These are phyloP conservation scores for Corchorus capsularis DNA, from an alignment of 345 rosid species.

Conservation along the genomic window DNA sequence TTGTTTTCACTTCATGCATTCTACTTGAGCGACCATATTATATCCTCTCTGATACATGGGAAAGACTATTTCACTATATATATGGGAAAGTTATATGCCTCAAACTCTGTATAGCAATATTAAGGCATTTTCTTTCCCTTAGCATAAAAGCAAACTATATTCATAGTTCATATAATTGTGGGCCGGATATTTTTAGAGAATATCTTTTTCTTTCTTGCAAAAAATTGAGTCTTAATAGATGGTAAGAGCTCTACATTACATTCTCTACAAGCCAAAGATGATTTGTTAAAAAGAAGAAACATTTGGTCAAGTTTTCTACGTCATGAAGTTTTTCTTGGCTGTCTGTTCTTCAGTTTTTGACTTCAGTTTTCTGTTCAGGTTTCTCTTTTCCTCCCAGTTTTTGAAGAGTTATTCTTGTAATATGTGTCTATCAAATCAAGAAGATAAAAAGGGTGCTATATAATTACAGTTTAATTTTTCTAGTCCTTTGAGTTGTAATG, in stretches of 20 bases:
- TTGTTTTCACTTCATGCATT: background rate
- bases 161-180: background rate
- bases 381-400: background rate
- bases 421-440: background rate
- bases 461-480: background rate
- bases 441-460: background rate
- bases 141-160: background rate
- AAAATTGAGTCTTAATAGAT: background rate
- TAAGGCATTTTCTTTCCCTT: background rate
- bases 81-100: background rate
- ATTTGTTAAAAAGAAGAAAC: background rate
- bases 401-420: background rate
- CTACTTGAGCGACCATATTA: background rate
- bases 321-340: background rate
- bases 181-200: background rate
- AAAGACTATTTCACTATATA: background rate
- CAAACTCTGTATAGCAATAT: background rate
- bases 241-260: background rate
- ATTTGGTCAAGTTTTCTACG: background rate
- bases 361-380: background rate
- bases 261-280: background rate
- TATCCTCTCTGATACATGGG: constrained; percentile 4
- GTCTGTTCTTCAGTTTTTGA: background rate
- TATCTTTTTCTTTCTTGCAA: background rate
- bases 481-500: background rate